Evolutionary conservation across 2,329 filamentous ascomycete species (phyloP).

Genomic region (Aspergillus sergii): DNA sequence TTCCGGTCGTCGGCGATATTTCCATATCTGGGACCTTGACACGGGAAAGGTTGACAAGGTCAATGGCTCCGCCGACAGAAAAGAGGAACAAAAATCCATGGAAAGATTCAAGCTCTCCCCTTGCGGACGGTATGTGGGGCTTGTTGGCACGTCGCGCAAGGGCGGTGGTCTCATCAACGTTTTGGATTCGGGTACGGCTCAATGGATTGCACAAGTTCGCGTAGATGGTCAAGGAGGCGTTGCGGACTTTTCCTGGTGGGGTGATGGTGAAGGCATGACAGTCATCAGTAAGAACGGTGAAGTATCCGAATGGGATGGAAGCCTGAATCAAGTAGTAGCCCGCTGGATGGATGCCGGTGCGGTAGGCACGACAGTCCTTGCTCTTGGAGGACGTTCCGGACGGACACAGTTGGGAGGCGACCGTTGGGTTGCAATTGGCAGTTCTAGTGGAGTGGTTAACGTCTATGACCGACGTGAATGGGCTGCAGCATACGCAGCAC

Average conservation of each 20-base stretch:
- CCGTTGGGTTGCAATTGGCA: conserved; percentile 86
- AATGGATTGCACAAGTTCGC: conserved; percentile 83
- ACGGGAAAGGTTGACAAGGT: conserved; percentile 83
- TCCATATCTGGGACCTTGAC: conserved; percentile 90
- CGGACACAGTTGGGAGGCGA: conserved; percentile 65
- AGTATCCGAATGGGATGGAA: conserved; percentile 83
- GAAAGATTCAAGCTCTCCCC: conserved; percentile 87
- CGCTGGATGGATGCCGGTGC: conserved; percentile 91
- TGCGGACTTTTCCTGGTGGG: conserved; percentile 93
- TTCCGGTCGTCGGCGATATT: conserved; percentile 83
- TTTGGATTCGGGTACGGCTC: conserved; percentile 74
- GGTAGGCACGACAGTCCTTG: conserved; percentile 79
- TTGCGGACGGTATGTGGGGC: conserved; percentile 80
- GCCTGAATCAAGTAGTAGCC: conserved; percentile 68
- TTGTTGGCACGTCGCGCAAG: conserved; percentile 78
- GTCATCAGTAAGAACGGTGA: conserved; percentile 86
- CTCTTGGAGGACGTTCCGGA: conserved; percentile 62
- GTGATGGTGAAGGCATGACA: conserved; percentile 75
- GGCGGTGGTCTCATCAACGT: conserved; percentile 88
- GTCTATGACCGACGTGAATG: conserved; percentile 82
- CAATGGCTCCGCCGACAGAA: conserved; percentile 67
- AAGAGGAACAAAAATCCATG: conserved; percentile 85
- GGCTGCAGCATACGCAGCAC: conserved; percentile 43
- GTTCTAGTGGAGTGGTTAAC: conserved; percentile 85
- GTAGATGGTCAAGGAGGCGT: conserved; percentile 82